Evolutionary conservation across 108 stramenopile genomes (phyloP).

Genomic region (Nannochloropsis salina): DNA sequence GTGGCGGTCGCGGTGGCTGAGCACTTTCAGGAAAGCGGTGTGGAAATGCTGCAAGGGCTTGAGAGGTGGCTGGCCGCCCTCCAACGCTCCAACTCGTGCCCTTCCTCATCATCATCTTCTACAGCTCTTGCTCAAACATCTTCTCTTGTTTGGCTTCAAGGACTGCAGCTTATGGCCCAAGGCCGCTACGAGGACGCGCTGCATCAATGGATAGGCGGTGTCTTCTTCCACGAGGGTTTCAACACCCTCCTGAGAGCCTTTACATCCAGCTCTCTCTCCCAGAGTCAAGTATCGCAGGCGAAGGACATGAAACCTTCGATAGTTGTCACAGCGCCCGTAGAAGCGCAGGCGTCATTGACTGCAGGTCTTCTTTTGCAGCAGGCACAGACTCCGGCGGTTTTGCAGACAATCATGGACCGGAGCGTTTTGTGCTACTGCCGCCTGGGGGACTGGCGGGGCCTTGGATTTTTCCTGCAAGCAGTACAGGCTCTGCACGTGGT

Average conservation of each 20-base stretch:
- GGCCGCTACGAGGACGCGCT: neutral
- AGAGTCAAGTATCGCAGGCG: too few relatives aligned
- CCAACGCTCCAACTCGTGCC: neutral
- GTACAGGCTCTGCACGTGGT: neutral
- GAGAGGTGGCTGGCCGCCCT: constrained; percentile 9
- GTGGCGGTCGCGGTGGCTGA: neutral
- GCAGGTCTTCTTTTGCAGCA: neutral
- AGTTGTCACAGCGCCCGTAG: neutral
- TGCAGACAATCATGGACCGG: neutral
- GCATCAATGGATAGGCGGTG: neutral
- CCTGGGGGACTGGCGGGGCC: neutral
- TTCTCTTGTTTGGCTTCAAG: constrained; percentile 2
- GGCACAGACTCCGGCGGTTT: neutral
- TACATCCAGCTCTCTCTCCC: neutral
- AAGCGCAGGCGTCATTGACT: neutral
- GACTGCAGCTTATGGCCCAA: constrained; percentile 10
- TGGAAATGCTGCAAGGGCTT: neutral
- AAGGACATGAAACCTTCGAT: neutral
- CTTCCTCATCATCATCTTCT: neutral
- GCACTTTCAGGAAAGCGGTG: neutral
- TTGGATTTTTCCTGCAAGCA: neutral
- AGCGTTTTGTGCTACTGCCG: neutral
- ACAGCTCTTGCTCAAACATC: neutral
- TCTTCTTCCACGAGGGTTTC: neutral
- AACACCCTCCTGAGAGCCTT: neutral